These are phyloP conservation scores for Talaromyces amestolkiae DNA, from an alignment of 2,329 filamentous ascomycete species.

Conservation along the genomic window DNA sequence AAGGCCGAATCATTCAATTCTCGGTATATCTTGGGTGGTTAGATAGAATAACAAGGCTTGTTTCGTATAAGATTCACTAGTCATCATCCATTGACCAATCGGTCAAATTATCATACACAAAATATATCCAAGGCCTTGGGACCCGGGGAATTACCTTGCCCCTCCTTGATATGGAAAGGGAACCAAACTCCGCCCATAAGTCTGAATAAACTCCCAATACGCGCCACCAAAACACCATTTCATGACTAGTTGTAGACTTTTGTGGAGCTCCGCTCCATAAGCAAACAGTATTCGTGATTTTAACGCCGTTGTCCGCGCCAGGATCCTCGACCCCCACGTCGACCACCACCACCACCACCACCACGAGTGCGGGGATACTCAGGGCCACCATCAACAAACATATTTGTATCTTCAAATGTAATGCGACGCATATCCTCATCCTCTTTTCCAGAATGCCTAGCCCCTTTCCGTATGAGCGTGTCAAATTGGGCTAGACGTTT, in stretches of 20 bases:
- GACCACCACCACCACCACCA: conserved; percentile 36
- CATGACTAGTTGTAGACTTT: neutral
- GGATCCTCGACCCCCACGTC: conserved; percentile 31
- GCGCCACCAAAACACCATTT: neutral
- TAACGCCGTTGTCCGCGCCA: conserved; percentile 22
- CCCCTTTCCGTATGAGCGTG: conserved; percentile 39
- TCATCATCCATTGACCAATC: neutral
- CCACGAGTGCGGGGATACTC: conserved; percentile 50
- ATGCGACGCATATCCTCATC: conserved; percentile 65
- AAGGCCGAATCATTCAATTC: neutral
- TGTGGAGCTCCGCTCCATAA: neutral
- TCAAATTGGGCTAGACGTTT: conserved; percentile 63
- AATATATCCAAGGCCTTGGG: neutral
- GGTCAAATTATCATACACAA: neutral
- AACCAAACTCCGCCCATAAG: neutral
- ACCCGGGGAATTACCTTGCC: neutral
- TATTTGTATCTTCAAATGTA: conserved; percentile 66
- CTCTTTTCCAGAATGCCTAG: conserved; percentile 34
- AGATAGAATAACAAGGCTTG: neutral
- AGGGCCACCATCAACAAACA: conserved; percentile 68
- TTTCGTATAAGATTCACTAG: neutral
- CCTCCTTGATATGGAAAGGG: neutral
- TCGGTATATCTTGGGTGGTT: neutral
- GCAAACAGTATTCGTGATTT: neutral
- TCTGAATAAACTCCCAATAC: neutral